phyloP scores from a whole-genome alignment of 495 filamentous ascomycete genomes.

The Tuber aestivum region DNA sequence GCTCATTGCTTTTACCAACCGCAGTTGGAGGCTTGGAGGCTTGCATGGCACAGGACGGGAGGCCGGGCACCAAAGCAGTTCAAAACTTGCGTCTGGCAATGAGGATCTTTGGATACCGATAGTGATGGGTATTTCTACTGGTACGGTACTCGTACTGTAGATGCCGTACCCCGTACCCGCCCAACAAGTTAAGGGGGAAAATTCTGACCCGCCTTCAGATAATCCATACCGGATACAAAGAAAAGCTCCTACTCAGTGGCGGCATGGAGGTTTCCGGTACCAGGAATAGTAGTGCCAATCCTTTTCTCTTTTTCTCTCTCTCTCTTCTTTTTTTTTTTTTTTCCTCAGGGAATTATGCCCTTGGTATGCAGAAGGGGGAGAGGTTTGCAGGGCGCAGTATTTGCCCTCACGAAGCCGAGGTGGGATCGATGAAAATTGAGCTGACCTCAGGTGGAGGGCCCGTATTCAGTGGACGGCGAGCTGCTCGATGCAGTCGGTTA shows the following conservation, averaged over 20 bases:
- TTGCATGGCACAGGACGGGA: neutral
- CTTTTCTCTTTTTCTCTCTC: too few species aligned
- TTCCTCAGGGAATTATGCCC: neutral
- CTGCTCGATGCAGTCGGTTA: conserved; percentile 2
- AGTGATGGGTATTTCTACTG: too few species aligned
- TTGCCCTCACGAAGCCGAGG: neutral
- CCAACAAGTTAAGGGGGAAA: neutral
- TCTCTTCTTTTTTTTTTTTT: too few species aligned
- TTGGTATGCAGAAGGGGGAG: neutral
- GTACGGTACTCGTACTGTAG: too few species aligned
- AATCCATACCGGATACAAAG: neutral
- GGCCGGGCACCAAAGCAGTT: neutral
- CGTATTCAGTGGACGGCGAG: neutral
- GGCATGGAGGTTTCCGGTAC: neutral
- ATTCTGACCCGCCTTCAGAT: neutral
- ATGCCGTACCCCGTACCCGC: too few species aligned
- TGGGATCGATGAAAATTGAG: neutral
- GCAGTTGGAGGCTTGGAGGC: neutral
- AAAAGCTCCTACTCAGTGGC: neutral
- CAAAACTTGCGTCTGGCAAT: neutral
- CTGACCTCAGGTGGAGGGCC: neutral
- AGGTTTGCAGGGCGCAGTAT: neutral
- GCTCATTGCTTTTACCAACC: neutral
- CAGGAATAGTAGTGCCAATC: neutral
- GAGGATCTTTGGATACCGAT: neutral